Conservation (phyloP, 306 rosid species). For the Cucumis melo region DNA sequence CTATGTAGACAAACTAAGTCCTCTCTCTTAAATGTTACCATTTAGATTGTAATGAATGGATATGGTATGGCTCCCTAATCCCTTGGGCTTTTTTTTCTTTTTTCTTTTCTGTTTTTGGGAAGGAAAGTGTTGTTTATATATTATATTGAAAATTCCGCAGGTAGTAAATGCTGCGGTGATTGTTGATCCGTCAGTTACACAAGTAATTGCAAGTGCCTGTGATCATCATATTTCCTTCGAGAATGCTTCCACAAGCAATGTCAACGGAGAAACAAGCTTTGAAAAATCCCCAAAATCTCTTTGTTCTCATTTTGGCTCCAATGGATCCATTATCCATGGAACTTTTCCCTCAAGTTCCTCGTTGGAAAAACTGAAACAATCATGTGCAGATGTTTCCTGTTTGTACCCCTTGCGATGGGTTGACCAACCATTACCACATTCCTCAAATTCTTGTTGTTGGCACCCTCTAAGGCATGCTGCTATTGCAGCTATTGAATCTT, state of each 20-base stretch:
- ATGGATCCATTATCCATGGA: conserved; percentile 17
- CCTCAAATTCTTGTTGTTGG: conserved; percentile 23
- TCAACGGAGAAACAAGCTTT: conserved; percentile 14
- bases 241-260: conserved; percentile 21
- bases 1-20: not conserved
- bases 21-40: not conserved
- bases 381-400: conserved; percentile 26
- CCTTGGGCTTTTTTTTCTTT: not conserved
- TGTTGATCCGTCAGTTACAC: conserved; percentile 71
- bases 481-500: conserved; percentile 71
- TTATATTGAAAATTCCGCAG: conserved; percentile 18
- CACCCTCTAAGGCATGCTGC: conserved; percentile 88
- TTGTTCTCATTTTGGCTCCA: conserved; percentile 11
- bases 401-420: conserved; percentile 62
- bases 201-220: conserved; percentile 49
- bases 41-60: not conserved
- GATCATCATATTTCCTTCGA: conserved; percentile 49
- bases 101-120: not conserved
- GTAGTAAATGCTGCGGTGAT: conserved; percentile 80
- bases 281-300: conserved; percentile 13
- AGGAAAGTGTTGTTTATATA: not conserved
- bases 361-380: not conserved
- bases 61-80: not conserved
- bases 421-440: conserved; percentile 25
- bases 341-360: conserved; percentile 6